Conservation (phyloP, 768 basidiomycete genomes). For the Amanita inopinata region DNA sequence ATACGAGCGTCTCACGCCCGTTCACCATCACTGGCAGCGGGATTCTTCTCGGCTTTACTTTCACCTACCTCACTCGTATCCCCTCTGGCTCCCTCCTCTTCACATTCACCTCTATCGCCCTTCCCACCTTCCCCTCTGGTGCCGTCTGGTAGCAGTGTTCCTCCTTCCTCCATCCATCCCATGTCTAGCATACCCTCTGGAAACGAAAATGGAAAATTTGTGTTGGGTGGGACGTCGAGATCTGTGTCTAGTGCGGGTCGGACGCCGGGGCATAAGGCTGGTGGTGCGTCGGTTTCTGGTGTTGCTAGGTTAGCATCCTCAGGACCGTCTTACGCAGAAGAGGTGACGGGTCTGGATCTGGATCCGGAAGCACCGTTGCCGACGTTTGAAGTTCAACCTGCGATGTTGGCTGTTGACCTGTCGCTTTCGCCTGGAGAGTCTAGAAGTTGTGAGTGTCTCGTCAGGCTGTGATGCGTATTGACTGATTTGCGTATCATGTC, state of each 20-base stretch:
- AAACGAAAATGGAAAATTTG: no score
- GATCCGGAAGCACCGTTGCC: slow-evolving; percentile 64
- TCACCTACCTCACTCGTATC: slow-evolving; percentile 30
- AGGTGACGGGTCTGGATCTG: slow-evolving; percentile 14
- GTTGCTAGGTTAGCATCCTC: no score
- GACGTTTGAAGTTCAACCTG: slow-evolving; percentile 76
- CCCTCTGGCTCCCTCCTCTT: slow-evolving; percentile 13
- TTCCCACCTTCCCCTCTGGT: not conserved
- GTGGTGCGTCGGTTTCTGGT: no score
- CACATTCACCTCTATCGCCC: not conserved
- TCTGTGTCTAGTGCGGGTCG: no score
- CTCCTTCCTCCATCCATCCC: no score
- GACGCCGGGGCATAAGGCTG: no score
- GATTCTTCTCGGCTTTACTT: slow-evolving; percentile 36
- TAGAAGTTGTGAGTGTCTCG: slow-evolving; percentile 56
- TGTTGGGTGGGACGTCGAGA: no score
- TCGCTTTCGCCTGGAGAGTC: slow-evolving; percentile 75
- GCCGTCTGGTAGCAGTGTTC: no score
- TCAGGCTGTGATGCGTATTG: not conserved
- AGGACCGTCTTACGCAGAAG: no score
- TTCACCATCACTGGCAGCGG: slow-evolving; percentile 41
- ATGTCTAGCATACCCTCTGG: no score
- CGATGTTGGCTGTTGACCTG: slow-evolving; percentile 87
- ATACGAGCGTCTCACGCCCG: slow-evolving; percentile 33
- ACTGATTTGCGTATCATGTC: slow-evolving; percentile 2